These are phyloP conservation scores for Mortierella sp. DNA, from an alignment of 371 early-diverging fungal species.

Conservation along the genomic window DNA sequence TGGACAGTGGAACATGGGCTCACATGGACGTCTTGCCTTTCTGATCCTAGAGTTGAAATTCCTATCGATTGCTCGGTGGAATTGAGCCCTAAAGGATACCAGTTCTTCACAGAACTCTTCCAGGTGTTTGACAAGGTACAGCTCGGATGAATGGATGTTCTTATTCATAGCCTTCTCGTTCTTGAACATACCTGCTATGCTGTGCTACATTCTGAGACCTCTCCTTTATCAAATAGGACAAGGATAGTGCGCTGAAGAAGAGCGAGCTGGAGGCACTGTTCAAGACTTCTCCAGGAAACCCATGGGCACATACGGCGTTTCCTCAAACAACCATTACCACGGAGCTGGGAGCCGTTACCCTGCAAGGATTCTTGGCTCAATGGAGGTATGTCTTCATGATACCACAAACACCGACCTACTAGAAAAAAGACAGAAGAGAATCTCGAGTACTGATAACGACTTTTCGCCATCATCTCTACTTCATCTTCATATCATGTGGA, in stretches of 20 bases:
- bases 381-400: conserved; percentile 80
- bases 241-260: conserved; percentile 93
- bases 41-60: conserved; percentile 79
- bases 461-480: neutral
- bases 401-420: no score
- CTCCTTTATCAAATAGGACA: conserved; percentile 71
- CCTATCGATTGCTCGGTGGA: conserved; percentile 92
- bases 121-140: conserved; percentile 90
- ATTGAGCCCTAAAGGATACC: conserved; percentile 93
- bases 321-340: conserved; percentile 95
- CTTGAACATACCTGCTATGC: neutral
- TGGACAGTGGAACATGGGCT: neutral
- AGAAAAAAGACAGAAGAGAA: neutral
- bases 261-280: conserved; percentile 90
- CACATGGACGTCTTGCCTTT: conserved; percentile 5
- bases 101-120: conserved; percentile 95
- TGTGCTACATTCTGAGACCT: neutral
- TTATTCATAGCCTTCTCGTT: neutral
- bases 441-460: neutral
- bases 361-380: conserved; percentile 97
- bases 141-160: neutral
- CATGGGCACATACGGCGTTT: conserved; percentile 89
- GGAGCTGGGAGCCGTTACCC: conserved; percentile 88
- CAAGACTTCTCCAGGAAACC: conserved; percentile 89
- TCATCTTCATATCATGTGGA: neutral